Evolutionary conservation across 1,284 basidiomycete species (phyloP).

Genomic region (Boletus sp.): DNA sequence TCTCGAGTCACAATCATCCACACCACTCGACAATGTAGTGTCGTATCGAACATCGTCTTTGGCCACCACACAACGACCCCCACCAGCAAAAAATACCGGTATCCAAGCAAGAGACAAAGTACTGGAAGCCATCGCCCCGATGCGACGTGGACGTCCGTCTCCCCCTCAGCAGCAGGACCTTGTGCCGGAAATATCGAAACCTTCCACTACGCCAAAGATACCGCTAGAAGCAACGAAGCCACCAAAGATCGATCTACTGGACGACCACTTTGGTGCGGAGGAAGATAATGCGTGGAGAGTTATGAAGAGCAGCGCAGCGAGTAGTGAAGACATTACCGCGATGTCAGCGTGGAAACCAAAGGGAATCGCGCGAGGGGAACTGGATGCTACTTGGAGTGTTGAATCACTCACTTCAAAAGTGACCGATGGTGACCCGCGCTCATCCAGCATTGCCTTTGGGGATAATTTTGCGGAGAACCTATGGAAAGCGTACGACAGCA

Average conservation of each 20-base stretch:
- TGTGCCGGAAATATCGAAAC: conserved; percentile 34
- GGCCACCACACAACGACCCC: conserved; percentile 21
- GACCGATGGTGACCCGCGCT: conserved; percentile 21
- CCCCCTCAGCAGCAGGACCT: conserved; percentile 32
- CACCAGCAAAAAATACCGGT: conserved; percentile 37
- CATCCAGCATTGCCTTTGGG: conserved; percentile 30
- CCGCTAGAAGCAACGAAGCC: conserved; percentile 16
- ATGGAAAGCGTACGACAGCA: conserved; percentile 46
- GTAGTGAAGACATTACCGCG: conserved; percentile 25
- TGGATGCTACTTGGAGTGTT: conserved; percentile 50
- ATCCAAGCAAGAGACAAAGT: conserved; percentile 69
- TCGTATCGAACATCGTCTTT: conserved; percentile 35
- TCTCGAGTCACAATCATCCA: conserved; percentile 27
- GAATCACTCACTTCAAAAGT: conserved; percentile 25
- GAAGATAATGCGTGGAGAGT: conserved; percentile 56
- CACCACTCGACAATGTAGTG: conserved; percentile 37
- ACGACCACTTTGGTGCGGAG: conserved; percentile 42
- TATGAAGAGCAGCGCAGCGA: conserved; percentile 24
- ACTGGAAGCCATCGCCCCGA: conserved; percentile 70
- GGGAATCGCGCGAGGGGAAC: conserved; percentile 11
- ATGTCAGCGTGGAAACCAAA: conserved; percentile 34
- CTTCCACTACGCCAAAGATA: conserved; percentile 39
- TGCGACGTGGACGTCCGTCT: conserved; percentile 68
- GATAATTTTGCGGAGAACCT: conserved; percentile 57
- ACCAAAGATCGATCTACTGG: conserved; percentile 37